A percentile compares a stretch with the other conserved stretches of the same genome.
These are phyloP conservation scores for Wallemia mellicola DNA, from an alignment of 1,284 basidiomycete species.

Conservation along the genomic window DNA sequence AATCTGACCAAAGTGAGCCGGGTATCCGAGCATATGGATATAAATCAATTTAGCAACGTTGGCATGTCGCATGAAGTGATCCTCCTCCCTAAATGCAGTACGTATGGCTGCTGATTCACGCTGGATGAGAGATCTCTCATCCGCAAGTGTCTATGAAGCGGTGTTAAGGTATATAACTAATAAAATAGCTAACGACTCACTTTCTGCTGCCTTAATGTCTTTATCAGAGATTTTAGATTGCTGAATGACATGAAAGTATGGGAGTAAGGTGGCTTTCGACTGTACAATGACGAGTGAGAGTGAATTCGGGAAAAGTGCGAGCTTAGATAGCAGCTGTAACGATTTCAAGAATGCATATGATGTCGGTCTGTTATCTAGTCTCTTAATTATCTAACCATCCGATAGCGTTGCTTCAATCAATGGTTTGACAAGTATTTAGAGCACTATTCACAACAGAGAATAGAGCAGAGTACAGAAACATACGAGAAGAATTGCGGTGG, in stretches of 20 bases:
- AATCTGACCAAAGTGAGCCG: slow-evolving; percentile 97
- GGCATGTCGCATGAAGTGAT: slow-evolving; percentile 72
- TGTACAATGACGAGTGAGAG: not conserved
- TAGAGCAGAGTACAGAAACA: not conserved
- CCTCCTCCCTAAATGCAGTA: slow-evolving; percentile 91
- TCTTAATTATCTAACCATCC: not conserved
- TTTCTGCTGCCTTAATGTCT: not conserved
- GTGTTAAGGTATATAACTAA: too few species aligned
- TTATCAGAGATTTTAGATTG: not conserved
- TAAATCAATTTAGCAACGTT: slow-evolving; percentile 96
- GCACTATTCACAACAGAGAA: not conserved
- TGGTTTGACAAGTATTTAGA: not conserved
- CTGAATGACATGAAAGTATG: not conserved
- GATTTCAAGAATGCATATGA: not conserved
- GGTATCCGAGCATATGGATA: slow-evolving; percentile 98
- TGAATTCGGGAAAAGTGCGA: not conserved
- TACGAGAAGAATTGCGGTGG: not conserved
- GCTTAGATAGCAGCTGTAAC: not conserved
- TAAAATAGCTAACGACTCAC: too few species aligned
- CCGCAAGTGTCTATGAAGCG: slow-evolving; percentile 56
- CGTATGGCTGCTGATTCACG: slow-evolving; percentile 95
- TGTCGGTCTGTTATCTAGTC: not conserved
- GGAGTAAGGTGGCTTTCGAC: not conserved
- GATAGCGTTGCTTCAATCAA: not conserved
- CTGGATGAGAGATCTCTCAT: slow-evolving; percentile 88